Conservation (phyloP, 2,329 filamentous ascomycete species). For the Colletotrichum tofieldiae region DNA sequence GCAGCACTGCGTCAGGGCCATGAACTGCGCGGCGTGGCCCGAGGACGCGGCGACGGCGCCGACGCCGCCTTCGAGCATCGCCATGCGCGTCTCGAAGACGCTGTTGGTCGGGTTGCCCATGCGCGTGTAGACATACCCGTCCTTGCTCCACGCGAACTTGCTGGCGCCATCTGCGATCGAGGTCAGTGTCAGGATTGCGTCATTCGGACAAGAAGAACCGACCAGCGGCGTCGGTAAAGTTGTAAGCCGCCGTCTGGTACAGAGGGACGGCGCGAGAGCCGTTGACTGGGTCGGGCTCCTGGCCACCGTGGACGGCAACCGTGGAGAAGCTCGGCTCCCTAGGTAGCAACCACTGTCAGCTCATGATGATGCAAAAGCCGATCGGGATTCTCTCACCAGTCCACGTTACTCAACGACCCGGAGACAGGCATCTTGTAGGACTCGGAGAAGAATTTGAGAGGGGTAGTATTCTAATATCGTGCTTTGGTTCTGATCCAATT, state of each 20-base stretch:
- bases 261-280: constrained; percentile 94
- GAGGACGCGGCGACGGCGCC: constrained; percentile 88
- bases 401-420: constrained; percentile 52
- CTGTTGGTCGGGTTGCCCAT: constrained; percentile 95
- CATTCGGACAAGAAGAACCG: constrained; percentile 1
- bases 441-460: constrained; percentile 24
- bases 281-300: constrained; percentile 84
- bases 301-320: constrained; percentile 59
- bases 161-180: constrained; percentile 53
- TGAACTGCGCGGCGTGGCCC: constrained; percentile 93
- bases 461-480: constrained; percentile 30
- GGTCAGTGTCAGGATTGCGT: constrained; percentile 24
- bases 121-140: constrained; percentile 95
- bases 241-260: constrained; percentile 81
- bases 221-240: constrained; percentile 44
- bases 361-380: constrained; percentile 34
- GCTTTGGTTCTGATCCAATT: constrained; percentile 18
- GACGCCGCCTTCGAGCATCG: constrained; percentile 91
- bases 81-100: constrained; percentile 95
- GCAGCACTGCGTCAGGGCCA: constrained; percentile 86
- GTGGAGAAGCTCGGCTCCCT: constrained; percentile 44
- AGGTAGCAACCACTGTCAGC: constrained; percentile 18
- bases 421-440: constrained; percentile 49
- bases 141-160: constrained; percentile 51
- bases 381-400: constrained; percentile 48